Evolutionary conservation across 164 flowering plant species (phyloP).

Genomic region (Vitis rotundifolia): DNA sequence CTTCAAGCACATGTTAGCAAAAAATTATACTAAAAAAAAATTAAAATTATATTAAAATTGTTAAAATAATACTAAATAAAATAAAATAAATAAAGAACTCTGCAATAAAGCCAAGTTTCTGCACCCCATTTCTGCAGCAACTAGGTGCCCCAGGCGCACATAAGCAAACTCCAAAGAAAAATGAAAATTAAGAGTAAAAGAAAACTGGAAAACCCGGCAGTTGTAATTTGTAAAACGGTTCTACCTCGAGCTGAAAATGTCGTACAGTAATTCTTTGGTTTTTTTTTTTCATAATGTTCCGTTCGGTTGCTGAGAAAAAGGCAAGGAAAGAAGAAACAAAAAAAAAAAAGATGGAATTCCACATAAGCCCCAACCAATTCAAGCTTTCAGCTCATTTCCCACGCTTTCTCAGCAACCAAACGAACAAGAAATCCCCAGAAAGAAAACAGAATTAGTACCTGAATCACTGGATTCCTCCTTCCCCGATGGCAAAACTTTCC

Average conservation of each 20-base stretch:
- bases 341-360: neutral
- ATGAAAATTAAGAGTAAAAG: too few species aligned
- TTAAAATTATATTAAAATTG: neutral
- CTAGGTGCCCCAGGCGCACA: neutral
- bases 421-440: neutral
- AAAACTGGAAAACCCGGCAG: too few species aligned
- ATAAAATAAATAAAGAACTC: too few species aligned
- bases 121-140: neutral
- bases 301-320: neutral
- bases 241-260: too few species aligned
- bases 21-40: neutral
- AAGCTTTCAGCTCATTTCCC: neutral
- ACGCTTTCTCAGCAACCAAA: constrained; percentile 2
- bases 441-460: neutral
- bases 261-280: too few species aligned
- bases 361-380: neutral
- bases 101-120: neutral
- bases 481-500: too few species aligned
- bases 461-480: too few species aligned
- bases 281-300: too few species aligned
- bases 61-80: too few species aligned
- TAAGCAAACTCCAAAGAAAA: neutral
- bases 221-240: too few species aligned
- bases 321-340: neutral
- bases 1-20: constrained; percentile 12